Conservation (phyloP, 2,329 filamentous ascomycete species). For the Cladosporium sp. region DNA sequence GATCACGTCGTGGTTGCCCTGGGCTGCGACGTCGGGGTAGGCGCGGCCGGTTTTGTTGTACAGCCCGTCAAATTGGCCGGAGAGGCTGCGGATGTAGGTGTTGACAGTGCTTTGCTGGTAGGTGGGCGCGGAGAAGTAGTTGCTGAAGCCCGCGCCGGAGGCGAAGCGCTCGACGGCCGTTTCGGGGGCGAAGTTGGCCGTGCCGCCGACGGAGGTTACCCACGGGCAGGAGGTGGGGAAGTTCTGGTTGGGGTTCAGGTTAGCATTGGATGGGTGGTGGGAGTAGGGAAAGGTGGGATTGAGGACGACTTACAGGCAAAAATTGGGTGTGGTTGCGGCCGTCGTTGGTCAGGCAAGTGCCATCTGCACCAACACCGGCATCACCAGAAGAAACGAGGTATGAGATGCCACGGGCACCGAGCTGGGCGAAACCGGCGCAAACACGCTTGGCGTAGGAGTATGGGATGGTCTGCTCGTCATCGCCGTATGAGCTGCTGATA, state of each 20-base stretch:
- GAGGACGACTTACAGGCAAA: slow-evolving; percentile 27
- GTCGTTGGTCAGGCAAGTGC: slow-evolving; percentile 43
- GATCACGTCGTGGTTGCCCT: slow-evolving; percentile 42
- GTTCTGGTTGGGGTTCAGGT: neutral
- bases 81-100: slow-evolving; percentile 40
- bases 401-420: slow-evolving; percentile 63
- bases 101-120: slow-evolving; percentile 42
- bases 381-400: slow-evolving; percentile 64
- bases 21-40: slow-evolving; percentile 47
- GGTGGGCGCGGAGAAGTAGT: slow-evolving; percentile 40
- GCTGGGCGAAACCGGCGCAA: slow-evolving; percentile 60
- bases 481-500: slow-evolving; percentile 63
- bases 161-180: slow-evolving; percentile 47
- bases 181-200: slow-evolving; percentile 40
- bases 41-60: slow-evolving; percentile 44
- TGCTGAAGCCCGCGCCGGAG: slow-evolving; percentile 44
- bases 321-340: slow-evolving; percentile 42
- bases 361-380: slow-evolving; percentile 49
- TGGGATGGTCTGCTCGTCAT: slow-evolving; percentile 62
- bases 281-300: too few species aligned
- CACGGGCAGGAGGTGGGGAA: slow-evolving; percentile 48
- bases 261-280: slow-evolving; percentile 8
- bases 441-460: slow-evolving; percentile 57
- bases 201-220: slow-evolving; percentile 46
- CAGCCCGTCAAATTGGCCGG: slow-evolving; percentile 37